Base-by-base conservation (phyloP, 2,329 filamentous ascomycete genomes). In the Fusarium nisikadoi region DNA sequence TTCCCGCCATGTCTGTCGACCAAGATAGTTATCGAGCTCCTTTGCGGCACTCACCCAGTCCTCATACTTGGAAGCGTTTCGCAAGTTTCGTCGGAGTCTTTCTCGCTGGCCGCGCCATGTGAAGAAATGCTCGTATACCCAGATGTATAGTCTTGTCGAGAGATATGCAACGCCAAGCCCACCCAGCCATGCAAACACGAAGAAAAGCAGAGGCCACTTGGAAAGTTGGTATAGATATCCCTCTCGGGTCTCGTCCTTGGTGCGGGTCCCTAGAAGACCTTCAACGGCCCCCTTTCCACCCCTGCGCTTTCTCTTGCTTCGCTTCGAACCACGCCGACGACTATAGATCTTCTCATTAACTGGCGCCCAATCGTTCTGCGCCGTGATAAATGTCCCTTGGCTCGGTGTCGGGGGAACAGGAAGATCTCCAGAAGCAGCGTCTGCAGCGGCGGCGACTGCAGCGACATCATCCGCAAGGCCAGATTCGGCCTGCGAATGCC, bases 361-460 rank as follows among this genome's bases (percentile, higher is more conserved):
- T 0, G 96, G 96, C 20, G 93, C 91, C 96, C 96, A 99, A 84
- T 99, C 96, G 80, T 97, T 97, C 79, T 97, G 90, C 43, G 96
- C 95, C 7, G 94, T 93, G 76, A 98, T 94, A 79, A 95, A 94
- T 54, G 89, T 83, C 42, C 81, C 83, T 64, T 82, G 80, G 5
- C 43, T 68, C 9, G 78, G 74, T 19, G 68, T 66, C 11, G 72
- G 64, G 8, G 75, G 65, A 13, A 73, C 59, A 7, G 74, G 68
- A 25, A 80, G 39, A 11, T 84, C 81, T 29, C 82, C 80, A 7
- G 83, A 82, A 2, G 82, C 81, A 25, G 82, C 80, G 2, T 82
- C 83, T 1, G 81, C 80, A 5, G 81, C 79, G 2, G 81, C 80
- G n/a, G 81, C 77, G 39, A 84, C 75, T 63, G 83, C 77, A 23